Evolutionary conservation across 129 eudicot genomes (phyloP).

Genomic region (Kitagawia praeruptora): DNA sequence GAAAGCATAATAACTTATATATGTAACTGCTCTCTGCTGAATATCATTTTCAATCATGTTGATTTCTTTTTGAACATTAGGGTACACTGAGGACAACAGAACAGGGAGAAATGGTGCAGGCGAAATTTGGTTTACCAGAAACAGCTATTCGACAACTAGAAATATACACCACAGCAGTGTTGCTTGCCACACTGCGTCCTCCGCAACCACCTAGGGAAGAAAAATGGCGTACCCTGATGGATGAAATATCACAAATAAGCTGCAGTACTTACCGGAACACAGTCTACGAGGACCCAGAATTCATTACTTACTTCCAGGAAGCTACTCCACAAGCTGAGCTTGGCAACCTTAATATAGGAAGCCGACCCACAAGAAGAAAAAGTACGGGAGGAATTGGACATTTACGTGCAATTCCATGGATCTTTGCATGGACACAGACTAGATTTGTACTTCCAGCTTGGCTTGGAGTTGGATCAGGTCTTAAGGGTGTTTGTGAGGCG

Average conservation of each 20-base stretch:
- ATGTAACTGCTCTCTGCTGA: neutral
- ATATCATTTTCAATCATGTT: neutral
- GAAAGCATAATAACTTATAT: neutral
- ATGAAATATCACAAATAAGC: conserved; percentile 61
- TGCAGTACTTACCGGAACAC: conserved; percentile 64
- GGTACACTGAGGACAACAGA: conserved; percentile 91
- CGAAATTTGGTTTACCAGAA: conserved; percentile 81
- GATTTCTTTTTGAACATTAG: conserved; percentile 26
- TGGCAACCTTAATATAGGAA: conserved; percentile 84
- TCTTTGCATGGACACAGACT: conserved; percentile 97
- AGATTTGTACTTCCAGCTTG: conserved; percentile 88
- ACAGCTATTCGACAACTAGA: conserved; percentile 80
- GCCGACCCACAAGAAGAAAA: conserved; percentile 80
- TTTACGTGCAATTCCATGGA: conserved; percentile 93
- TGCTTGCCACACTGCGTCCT: conserved; percentile 84
- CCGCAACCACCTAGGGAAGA: conserved; percentile 82
- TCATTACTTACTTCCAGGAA: conserved; percentile 77
- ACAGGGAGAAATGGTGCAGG: conserved; percentile 99
- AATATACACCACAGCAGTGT: conserved; percentile 91
- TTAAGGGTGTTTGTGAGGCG: conserved; percentile 65
- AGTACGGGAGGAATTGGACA: conserved; percentile 60
- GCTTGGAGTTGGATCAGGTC: conserved; percentile 93
- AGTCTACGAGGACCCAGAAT: conserved; percentile 82
- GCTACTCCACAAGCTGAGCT: conserved; percentile 97
- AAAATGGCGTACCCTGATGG: conserved; percentile 95